Base-by-base conservation (phyloP, 768 basidiomycete species). In the Tylopilus sp. region DNA sequence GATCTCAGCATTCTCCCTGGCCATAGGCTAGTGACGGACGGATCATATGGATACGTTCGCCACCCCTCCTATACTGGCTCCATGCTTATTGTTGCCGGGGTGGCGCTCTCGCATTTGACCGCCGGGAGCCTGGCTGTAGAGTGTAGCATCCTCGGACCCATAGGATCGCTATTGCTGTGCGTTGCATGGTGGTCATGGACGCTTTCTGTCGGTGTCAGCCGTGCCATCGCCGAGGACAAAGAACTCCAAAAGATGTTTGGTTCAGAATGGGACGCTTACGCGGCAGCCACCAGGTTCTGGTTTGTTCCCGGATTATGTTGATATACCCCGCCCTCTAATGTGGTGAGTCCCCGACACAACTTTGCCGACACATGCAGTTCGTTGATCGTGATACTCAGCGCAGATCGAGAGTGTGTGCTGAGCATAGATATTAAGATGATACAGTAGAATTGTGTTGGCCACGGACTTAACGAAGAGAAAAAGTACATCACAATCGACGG, bases 21-120 rank as follows among this genome's bases (percentile, higher is more conserved):
- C 29, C 82, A 84, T 67, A 72, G 65, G 44, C 72, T 83, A 41
- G 68, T 83, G 56, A 81, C 79, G 3, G 62, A 65, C n/a, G 75
- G 79, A 19, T 77, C 73, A 53, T 83, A 83, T 61, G 52, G 65
- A 7, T 75, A 76, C 52, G 81, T 82, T 48, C 77, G 81, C 8
- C 81, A 83, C 64, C 81, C 81, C 17, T 74, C 79, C 0, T 82
- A 81, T 62, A 76, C 78, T 0, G 80, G 81, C n/a, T 78, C 79
- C 1, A 59, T 82, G 52, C 65, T 78, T 21, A 73, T 81, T 55
- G 68, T 81, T 29, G 69, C 70, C 7, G 80, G 81, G 0, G 60
- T 80, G 34, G 71, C 77, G 0, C 63, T 78, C 46, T 74, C 75
- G 14, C 78, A 80, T 37, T 63, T 81, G 28, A 76, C 76, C 10